Evolutionary conservation across 1,139 yeast species (phyloP).

Genomic region (Yamadazyma spencermartinsiae): DNA sequence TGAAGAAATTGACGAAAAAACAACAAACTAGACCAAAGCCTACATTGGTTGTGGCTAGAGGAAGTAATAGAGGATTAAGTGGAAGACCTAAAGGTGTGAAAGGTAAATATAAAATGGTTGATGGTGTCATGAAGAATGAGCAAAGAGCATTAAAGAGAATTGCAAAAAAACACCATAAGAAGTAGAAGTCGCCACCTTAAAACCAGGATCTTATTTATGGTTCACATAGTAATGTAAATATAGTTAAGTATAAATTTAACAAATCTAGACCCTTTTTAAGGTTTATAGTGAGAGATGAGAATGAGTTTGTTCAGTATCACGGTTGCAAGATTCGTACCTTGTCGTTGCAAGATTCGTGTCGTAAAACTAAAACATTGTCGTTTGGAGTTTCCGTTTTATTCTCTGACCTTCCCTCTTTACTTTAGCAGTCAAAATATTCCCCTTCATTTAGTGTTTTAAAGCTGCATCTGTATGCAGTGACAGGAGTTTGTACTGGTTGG

Average conservation of each 20-base stretch:
- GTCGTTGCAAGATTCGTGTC: no score
- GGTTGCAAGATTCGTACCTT: no score
- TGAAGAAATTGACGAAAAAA: slow-evolving; percentile 79
- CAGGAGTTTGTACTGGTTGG: neutral
- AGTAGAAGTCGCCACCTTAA: slow-evolving; percentile 4
- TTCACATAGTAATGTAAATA: neutral
- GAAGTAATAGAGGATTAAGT: slow-evolving; percentile 77
- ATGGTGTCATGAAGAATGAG: slow-evolving; percentile 96
- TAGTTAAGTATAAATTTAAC: neutral
- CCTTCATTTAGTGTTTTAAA: neutral
- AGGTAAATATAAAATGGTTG: slow-evolving; percentile 99
- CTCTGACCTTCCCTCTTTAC: neutral
- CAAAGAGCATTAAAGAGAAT: slow-evolving; percentile 90
- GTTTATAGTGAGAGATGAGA: neutral
- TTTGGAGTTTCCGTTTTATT: neutral
- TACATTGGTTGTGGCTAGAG: slow-evolving; percentile 87
- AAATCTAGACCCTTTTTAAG: neutral
- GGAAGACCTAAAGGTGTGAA: slow-evolving; percentile 97
- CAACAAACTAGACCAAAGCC: slow-evolving; percentile 78
- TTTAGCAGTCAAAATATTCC: no score
- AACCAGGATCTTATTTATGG: neutral
- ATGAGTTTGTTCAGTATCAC: no score
- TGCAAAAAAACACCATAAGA: slow-evolving; percentile 66
- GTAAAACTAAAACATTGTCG: no score
- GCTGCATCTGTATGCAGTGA: neutral